Conservation (phyloP, 306 rosid genomes). For the Herpetospermum pedunculosum region DNA sequence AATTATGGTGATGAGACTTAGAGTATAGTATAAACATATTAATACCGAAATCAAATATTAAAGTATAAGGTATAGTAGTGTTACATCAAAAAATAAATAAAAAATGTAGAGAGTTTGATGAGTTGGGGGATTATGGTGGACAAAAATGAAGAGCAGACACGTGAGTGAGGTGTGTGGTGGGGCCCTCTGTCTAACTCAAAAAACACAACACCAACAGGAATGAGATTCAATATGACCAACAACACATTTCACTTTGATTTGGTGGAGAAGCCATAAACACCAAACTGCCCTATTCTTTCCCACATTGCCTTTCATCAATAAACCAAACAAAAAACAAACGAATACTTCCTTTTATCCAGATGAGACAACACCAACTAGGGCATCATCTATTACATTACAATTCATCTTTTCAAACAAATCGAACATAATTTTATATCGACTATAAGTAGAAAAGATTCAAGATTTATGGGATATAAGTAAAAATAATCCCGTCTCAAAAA, state of each 20-base stretch:
- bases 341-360: background rate
- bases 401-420: background rate
- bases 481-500: background rate
- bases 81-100: no score
- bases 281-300: background rate
- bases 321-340: background rate
- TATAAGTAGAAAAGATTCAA: no score
- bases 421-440: background rate
- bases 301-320: background rate
- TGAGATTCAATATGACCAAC: conserved; percentile 4
- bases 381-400: background rate
- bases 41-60: no score
- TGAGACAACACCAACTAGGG: background rate
- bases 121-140: no score
- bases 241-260: background rate
- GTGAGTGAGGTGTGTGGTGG: background rate
- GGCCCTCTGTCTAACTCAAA: background rate
- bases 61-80: no score
- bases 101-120: no score
- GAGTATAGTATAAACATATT: no score
- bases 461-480: background rate
- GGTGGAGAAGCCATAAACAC: conserved; percentile 11
- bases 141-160: no score
- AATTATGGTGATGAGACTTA: no score
- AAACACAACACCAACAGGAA: background rate